Base-by-base conservation (phyloP, 2,329 filamentous ascomycete genomes). In the Aschersonia sp. region DNA sequence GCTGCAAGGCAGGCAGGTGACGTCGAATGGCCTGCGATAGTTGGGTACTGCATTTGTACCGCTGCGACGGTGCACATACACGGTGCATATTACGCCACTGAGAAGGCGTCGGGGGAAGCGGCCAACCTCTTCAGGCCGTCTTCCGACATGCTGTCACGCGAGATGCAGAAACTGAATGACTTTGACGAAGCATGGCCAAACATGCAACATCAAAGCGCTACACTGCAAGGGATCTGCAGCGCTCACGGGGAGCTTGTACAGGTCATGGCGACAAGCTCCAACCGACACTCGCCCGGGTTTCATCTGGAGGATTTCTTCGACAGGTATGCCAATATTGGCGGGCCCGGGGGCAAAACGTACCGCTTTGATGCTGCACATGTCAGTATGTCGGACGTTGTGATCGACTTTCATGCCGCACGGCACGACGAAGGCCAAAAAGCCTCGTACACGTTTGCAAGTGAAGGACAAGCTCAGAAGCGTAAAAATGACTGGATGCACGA, bases 291-390 rank as follows among this genome's bases (percentile, higher is more conserved):
- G 0, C 82, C 85, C 0, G 84, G 86, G 1, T 91, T 92, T 57
- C 85, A 92, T 51, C 75, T 89, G 10, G 87, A 92, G 53, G 85
- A 92, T 59, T 94, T 94, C 63, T 89, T 92, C 55, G 85, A 92
- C 55, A 75, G 88, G 31, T 94, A 94, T 51, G 65, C 68, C 0
- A 76, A 74, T 50, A 70, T 80, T 43, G 69, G 71, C 1, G 71
- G 74, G 0, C 68, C 68, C 28, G 80, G 78, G 0, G 82, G 80
- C 1, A 73, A 79, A 49, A 70, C 73, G 0, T 76, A 73, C 53
- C 69, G 64, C 4, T 85, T 92, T 48, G 85, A 92, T 56, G 78
- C 84, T 2, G 80, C 84, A 1, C 85, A 89, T 57, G 70, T 91
- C 40, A 82, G 77, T 12, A 77, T 92, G 47, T 67, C 76, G 1